Percentiles rank a stretch among this genome's conserved stretches.
phyloP scores from a whole-genome alignment of 352 stramenopile species.

The Globisporangium cylindrosporum region DNA sequence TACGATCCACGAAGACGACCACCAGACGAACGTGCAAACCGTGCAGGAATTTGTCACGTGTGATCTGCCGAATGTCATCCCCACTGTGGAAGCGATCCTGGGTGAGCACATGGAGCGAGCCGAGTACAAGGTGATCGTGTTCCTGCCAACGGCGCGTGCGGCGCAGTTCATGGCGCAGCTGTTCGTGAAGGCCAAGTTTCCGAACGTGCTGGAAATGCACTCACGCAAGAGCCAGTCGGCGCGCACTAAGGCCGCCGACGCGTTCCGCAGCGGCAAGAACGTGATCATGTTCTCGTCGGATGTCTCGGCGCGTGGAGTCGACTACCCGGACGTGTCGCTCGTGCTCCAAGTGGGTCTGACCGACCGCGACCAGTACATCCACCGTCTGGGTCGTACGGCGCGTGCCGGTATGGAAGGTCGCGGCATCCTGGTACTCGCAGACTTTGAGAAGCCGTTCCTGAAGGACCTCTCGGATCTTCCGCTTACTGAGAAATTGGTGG shows the following conservation, averaged over 20 bases:
- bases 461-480: slow-evolving; percentile 71
- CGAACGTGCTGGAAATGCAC: slow-evolving; percentile 93
- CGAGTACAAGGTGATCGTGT: slow-evolving; percentile 95
- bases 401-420: slow-evolving; percentile 85
- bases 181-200: slow-evolving; percentile 70
- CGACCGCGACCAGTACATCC: slow-evolving; percentile 94
- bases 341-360: slow-evolving; percentile 85
- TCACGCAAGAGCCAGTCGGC: slow-evolving; percentile 92
- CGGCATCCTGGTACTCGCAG: slow-evolving; percentile 76
- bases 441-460: slow-evolving; percentile 81
- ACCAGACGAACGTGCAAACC: slow-evolving; percentile 89
- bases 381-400: slow-evolving; percentile 93
- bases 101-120: slow-evolving; percentile 59
- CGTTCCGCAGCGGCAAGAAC: slow-evolving; percentile 87
- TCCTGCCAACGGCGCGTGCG: slow-evolving; percentile 90
- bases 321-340: slow-evolving; percentile 93
- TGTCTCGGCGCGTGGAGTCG: slow-evolving; percentile 92
- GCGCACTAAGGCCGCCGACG: slow-evolving; percentile 83
- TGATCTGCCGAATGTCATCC: slow-evolving; percentile 66
- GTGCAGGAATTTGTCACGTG: slow-evolving; percentile 85
- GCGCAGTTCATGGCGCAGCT: slow-evolving; percentile 90
- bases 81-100: slow-evolving; percentile 67
- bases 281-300: slow-evolving; percentile 94
- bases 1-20: slow-evolving; percentile 91
- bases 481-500: slow-evolving; percentile 21